A percentile compares a stretch with the other conserved stretches of the same genome.
Evolutionary conservation across 306 rosid genomes (phyloP).

Genomic region (Lathyrus sativus): DNA sequence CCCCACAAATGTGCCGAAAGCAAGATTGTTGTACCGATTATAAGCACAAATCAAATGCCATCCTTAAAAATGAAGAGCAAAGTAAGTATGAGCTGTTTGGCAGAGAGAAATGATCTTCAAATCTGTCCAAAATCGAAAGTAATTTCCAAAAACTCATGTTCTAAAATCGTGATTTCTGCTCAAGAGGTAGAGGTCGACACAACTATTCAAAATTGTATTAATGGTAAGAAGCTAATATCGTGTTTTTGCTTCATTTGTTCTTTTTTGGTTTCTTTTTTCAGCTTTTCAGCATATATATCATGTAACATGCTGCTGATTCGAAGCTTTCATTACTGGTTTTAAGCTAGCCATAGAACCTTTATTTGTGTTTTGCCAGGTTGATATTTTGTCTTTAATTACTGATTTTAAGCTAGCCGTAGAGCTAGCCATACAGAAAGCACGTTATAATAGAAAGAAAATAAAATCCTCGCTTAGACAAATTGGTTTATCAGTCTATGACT

Average conservation of each 20-base stretch:
- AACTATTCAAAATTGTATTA: conserved; percentile 51
- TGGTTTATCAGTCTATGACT: conserved; percentile 11
- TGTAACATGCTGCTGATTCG: background rate
- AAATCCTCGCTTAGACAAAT: conserved; percentile 12
- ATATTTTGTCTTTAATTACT: too few species aligned
- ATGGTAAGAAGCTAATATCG: conserved; percentile 55
- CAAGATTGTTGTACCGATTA: conserved; percentile 48
- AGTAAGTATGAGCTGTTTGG: conserved; percentile 67
- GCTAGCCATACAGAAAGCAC: background rate
- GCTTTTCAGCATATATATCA: background rate
- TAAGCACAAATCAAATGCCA: conserved; percentile 88
- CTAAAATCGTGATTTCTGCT: conserved; percentile 53
- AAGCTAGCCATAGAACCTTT: background rate
- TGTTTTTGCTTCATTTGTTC: conserved; percentile 12
- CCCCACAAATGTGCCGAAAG: conserved; percentile 57
- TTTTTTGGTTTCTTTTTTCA: conserved; percentile 11
- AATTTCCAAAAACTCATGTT: conserved; percentile 73
- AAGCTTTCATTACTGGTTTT: conserved; percentile 14
- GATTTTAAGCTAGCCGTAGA: too few species aligned
- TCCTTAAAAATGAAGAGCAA: conserved; percentile 92
- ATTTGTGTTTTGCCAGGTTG: background rate
- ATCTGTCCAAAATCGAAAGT: conserved; percentile 69
- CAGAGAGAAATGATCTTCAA: conserved; percentile 74
- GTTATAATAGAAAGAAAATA: background rate
- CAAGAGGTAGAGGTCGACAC: conserved; percentile 55